phyloP scores from a whole-genome alignment of 2,329 filamentous ascomycete genomes.

The Myriosclerotinia scirpicola region DNA sequence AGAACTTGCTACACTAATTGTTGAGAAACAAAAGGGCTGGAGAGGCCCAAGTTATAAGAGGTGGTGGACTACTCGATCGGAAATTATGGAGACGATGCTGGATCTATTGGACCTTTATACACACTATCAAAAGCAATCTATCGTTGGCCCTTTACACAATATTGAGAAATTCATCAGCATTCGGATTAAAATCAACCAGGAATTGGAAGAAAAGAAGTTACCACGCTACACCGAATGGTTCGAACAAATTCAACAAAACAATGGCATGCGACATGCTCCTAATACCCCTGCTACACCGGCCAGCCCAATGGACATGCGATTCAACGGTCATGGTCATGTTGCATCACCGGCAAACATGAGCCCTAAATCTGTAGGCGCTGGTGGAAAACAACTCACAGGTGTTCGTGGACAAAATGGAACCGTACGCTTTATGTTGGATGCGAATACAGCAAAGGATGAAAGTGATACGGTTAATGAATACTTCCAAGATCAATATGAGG shows the following conservation, averaged over 20 bases:
- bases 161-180: slow-evolving; percentile 80
- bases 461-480: slow-evolving; percentile 64
- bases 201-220: slow-evolving; percentile 63
- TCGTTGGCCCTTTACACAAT: slow-evolving; percentile 69
- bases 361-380: slow-evolving; percentile 38
- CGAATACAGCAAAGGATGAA: slow-evolving; percentile 71
- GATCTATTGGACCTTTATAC: slow-evolving; percentile 93
- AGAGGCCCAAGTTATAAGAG: slow-evolving; percentile 51
- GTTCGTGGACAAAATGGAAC: slow-evolving; percentile 63
- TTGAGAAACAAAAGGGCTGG: slow-evolving; percentile 51
- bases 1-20: slow-evolving; percentile 74
- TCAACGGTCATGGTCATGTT: slow-evolving; percentile 38
- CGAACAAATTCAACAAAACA: slow-evolving; percentile 41
- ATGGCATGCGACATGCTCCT: slow-evolving; percentile 40
- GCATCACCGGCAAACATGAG: slow-evolving; percentile 39
- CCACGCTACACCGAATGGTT: slow-evolving; percentile 65
- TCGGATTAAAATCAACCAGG: slow-evolving; percentile 82
- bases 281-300: slow-evolving; percentile 41
- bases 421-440: slow-evolving; percentile 85
- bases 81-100: slow-evolving; percentile 74
- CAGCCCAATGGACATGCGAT: slow-evolving; percentile 39
- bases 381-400: slow-evolving; percentile 30
- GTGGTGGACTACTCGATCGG: slow-evolving; percentile 49
- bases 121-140: slow-evolving; percentile 73
- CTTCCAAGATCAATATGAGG: slow-evolving; percentile 73